Conservation (phyloP, 2,329 filamentous ascomycete species). For the Myriosclerotinia duriaeana region DNA sequence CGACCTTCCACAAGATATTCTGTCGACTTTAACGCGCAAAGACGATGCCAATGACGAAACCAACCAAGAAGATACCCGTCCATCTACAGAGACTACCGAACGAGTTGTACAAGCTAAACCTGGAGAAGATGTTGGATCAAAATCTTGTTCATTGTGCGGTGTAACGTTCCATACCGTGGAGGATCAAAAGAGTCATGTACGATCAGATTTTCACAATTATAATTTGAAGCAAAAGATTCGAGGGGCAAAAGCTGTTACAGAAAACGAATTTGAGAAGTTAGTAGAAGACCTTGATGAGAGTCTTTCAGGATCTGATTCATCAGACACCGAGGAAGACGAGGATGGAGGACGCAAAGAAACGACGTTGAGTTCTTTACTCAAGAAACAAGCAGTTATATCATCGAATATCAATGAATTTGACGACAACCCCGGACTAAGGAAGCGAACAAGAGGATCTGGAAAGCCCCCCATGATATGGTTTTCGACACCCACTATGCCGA, state of each 20-base stretch:
- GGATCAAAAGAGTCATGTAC: slow-evolving; percentile 82
- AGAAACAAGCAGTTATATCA: slow-evolving; percentile 75
- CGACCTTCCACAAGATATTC: slow-evolving; percentile 42
- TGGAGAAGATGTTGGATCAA: slow-evolving; percentile 58
- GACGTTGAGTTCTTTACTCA: slow-evolving; percentile 73
- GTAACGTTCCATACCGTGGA: slow-evolving; percentile 68
- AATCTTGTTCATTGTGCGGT: slow-evolving; percentile 78
- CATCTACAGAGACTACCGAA: slow-evolving; percentile 38
- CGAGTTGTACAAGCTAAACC: slow-evolving; percentile 40
- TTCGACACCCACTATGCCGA: slow-evolving; percentile 68
- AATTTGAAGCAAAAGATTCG: slow-evolving; percentile 91
- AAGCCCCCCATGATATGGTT: slow-evolving; percentile 86
- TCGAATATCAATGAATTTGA: slow-evolving; percentile 47
- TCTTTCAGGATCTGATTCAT: slow-evolving; percentile 78
- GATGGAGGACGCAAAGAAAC: slow-evolving; percentile 60
- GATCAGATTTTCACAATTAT: slow-evolving; percentile 89
- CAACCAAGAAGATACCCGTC: slow-evolving; percentile 32
- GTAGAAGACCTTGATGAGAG: slow-evolving; percentile 86
- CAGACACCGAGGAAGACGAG: slow-evolving; percentile 67
- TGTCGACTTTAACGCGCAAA: slow-evolving; percentile 41
- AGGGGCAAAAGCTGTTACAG: slow-evolving; percentile 68
- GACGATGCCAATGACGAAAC: slow-evolving; percentile 33
- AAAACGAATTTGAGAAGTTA: slow-evolving; percentile 82
- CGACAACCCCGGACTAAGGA: slow-evolving; percentile 48
- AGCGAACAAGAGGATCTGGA: slow-evolving; percentile 55